Evolutionary conservation across 441 rosid genomes (phyloP).

Genomic region (Eutrema salsugineum): DNA sequence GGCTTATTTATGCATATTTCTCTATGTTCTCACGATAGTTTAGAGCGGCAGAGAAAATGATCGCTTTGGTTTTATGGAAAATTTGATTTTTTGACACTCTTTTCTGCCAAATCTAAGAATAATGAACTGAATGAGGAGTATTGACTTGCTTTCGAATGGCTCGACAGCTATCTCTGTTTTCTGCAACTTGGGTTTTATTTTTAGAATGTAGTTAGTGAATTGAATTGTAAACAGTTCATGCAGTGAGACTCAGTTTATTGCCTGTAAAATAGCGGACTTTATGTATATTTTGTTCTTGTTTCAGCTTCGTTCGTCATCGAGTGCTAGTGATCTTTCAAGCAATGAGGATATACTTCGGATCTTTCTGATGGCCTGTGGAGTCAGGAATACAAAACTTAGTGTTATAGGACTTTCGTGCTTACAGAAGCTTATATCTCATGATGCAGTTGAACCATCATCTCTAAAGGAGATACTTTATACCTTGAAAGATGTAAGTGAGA

Average conservation of each 20-base stretch:
- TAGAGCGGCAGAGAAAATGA: background rate
- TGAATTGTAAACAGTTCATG: background rate
- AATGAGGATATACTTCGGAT: slow-evolving; percentile 87
- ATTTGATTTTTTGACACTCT: background rate
- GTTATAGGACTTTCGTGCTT: slow-evolving; percentile 93
- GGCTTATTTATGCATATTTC: background rate
- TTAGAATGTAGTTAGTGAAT: background rate
- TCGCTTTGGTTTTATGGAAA: background rate
- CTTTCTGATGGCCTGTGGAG: slow-evolving; percentile 94
- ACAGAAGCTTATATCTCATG: slow-evolving; percentile 96
- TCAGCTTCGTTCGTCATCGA: slow-evolving; percentile 86
- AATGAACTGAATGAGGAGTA: background rate
- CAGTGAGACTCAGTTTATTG: background rate
- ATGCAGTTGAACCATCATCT: slow-evolving; percentile 83
- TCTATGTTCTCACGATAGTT: background rate
- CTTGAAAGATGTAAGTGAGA: slow-evolving; percentile 73
- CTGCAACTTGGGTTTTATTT: background rate
- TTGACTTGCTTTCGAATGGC: background rate
- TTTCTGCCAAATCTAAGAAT: background rate
- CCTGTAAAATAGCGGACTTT: background rate
- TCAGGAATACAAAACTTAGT: slow-evolving; percentile 77
- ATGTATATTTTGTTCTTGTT: background rate
- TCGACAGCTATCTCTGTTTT: background rate
- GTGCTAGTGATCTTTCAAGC: slow-evolving; percentile 81
- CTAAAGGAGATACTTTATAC: slow-evolving; percentile 76